phyloP scores from a whole-genome alignment of 352 stramenopile genomes.

The Globisporangium yorkense region DNA sequence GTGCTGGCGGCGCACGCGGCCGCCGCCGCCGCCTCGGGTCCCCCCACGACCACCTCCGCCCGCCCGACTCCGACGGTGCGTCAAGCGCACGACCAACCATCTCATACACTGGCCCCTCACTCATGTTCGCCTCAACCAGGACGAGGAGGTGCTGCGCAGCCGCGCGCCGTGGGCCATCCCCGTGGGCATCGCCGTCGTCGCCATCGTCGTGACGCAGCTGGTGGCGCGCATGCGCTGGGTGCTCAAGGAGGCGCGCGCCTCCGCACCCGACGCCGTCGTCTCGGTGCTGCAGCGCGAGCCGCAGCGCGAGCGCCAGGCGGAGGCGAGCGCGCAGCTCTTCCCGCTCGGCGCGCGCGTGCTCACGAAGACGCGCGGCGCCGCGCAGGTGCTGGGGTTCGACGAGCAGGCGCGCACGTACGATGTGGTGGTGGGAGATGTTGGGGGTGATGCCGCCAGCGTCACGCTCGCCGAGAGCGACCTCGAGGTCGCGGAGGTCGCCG shows the following conservation, averaged over 20 bases:
- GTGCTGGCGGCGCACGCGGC: background rate
- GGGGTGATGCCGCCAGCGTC: conserved; percentile 4
- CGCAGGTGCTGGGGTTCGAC: conserved; percentile 24
- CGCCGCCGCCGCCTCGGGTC: too few species aligned
- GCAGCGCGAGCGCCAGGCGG: conserved; percentile 18
- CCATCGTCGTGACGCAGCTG: conserved; percentile 14
- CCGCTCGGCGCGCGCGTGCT: conserved; percentile 22
- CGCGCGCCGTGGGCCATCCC: conserved; percentile 3
- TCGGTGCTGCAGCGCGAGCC: conserved; percentile 32
- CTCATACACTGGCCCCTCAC: background rate
- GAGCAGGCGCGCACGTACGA: conserved; percentile 21
- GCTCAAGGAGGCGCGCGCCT: background rate
- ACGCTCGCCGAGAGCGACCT: conserved; percentile 20
- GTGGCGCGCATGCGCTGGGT: conserved; percentile 1
- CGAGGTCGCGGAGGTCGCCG: conserved; percentile 25
- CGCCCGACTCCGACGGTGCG: background rate
- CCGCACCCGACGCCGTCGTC: conserved; percentile 1
- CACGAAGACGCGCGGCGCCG: conserved; percentile 7
- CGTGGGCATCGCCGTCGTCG: conserved; percentile 12
- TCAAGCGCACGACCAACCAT: background rate
- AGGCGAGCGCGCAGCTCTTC: conserved; percentile 14
- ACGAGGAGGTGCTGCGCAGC: conserved; percentile 1
- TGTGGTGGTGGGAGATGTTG: conserved; percentile 12
- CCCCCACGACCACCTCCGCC: background rate
- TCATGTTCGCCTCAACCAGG: background rate